A percentile compares a stretch with the other conserved stretches of the same genome.
phyloP scores from a whole-genome alignment of 768 basidiomycete genomes.

The Tylopilus vinaceipallidus region DNA sequence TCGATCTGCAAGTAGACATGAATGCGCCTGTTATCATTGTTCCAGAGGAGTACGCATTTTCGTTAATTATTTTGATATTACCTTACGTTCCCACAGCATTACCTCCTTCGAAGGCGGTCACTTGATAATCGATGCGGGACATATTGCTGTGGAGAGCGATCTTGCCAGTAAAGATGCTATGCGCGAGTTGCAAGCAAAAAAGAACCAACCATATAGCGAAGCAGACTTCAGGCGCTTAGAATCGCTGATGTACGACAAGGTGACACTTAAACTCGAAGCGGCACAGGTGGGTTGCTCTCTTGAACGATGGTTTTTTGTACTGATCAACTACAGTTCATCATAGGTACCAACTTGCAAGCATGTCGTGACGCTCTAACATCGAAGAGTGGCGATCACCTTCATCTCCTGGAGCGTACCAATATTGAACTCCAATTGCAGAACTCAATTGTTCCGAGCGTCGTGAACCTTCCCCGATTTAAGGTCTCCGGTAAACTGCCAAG shows the following conservation, averaged over 20 bases:
- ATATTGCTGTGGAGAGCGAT: slow-evolving; percentile 90
- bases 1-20: slow-evolving; percentile 95
- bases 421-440: slow-evolving; percentile 88
- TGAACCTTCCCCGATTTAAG: slow-evolving; percentile 85
- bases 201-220: slow-evolving; percentile 79
- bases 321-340: slow-evolving; percentile 62
- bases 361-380: slow-evolving; percentile 78
- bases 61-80: slow-evolving; percentile 9
- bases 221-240: slow-evolving; percentile 86
- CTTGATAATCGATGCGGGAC: slow-evolving; percentile 92
- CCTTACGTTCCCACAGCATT: slow-evolving; percentile 49
- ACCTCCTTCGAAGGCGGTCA: slow-evolving; percentile 77
- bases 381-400: slow-evolving; percentile 57
- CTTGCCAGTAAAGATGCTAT: slow-evolving; percentile 82
- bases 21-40: slow-evolving; percentile 96
- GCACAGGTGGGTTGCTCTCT: slow-evolving; percentile 67
- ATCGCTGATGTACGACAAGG: slow-evolving; percentile 92
- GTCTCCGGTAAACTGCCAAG: slow-evolving; percentile 85
- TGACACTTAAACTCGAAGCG: slow-evolving; percentile 76
- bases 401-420: slow-evolving; percentile 89
- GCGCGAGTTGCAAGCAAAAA: slow-evolving; percentile 75
- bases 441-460: slow-evolving; percentile 84
- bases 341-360: slow-evolving; percentile 79
- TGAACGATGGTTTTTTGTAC: neutral
- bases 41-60: slow-evolving; percentile 73